These are phyloP conservation scores for Sesbania bispinosa DNA, from an alignment of 306 rosid species.

Conservation along the genomic window DNA sequence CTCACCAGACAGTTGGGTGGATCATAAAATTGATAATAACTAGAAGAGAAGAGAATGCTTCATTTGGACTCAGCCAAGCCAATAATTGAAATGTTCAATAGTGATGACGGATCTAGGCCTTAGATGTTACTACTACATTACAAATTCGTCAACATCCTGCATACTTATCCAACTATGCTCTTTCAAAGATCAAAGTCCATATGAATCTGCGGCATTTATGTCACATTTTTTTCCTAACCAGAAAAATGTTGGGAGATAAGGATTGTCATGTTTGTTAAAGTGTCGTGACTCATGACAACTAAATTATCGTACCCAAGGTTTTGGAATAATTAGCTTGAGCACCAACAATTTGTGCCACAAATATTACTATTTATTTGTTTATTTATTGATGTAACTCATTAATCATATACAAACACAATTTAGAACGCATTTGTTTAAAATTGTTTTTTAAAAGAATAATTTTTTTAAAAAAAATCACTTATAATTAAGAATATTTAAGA, in stretches of 20 bases:
- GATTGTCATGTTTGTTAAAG: too few species aligned
- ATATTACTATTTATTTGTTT: too few species aligned
- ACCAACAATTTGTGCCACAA: too few species aligned
- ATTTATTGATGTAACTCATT: too few species aligned
- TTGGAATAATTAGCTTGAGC: too few species aligned
- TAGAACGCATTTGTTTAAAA: too few species aligned
- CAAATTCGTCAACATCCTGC: not conserved
- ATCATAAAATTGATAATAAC: not conserved
- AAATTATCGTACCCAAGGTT: too few species aligned
- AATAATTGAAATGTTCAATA: not conserved
- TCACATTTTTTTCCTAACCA: not conserved
- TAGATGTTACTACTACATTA: not conserved
- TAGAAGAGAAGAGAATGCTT: not conserved
- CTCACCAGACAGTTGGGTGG: not conserved
- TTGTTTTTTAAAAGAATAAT: too few species aligned
- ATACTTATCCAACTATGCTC: not conserved
- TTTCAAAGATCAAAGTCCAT: not conserved
- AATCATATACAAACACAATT: too few species aligned
- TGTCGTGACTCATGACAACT: too few species aligned
- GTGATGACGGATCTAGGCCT: not conserved
- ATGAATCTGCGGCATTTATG: not conserved
- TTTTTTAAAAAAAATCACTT: too few species aligned
- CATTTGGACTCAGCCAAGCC: not conserved
- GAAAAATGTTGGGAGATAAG: not conserved
- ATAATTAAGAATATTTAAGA: too few species aligned